Evolutionary conservation across 202 grass and related monocot genomes (phyloP).

Genomic region (Carex arenaria): DNA sequence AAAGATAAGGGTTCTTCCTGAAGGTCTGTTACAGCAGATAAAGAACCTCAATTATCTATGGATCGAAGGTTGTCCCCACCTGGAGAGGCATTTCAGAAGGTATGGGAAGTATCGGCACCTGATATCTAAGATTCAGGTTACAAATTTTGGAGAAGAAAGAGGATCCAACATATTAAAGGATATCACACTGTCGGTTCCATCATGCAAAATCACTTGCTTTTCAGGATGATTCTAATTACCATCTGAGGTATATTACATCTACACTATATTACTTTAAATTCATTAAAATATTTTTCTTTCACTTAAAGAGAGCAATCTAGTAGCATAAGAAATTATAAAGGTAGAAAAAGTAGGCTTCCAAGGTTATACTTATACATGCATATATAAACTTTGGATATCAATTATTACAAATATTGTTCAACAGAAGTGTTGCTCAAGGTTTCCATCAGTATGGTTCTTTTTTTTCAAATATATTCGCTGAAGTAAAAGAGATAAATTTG

Average conservation of each 20-base stretch:
- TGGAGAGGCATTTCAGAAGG: background rate
- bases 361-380: no score
- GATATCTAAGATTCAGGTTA: background rate
- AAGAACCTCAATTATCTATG: background rate
- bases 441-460: background rate
- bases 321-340: no score
- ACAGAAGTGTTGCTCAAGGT: no score
- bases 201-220: background rate
- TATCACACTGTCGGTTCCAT: background rate
- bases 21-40: no score
- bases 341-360: no score
- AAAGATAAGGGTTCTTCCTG: no score
- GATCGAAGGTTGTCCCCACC: background rate
- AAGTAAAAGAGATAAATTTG: no score
- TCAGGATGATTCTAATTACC: background rate
- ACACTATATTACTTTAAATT: background rate
- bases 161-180: background rate
- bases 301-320: no score
- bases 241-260: background rate
- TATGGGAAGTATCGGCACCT: background rate
- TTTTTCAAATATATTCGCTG: background rate
- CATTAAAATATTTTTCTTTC: background rate
- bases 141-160: background rate
- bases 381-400: no score
- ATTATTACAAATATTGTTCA: no score